These are phyloP conservation scores for Botrytis fabae DNA, from an alignment of 2,329 filamentous ascomycete species.

Conservation along the genomic window DNA sequence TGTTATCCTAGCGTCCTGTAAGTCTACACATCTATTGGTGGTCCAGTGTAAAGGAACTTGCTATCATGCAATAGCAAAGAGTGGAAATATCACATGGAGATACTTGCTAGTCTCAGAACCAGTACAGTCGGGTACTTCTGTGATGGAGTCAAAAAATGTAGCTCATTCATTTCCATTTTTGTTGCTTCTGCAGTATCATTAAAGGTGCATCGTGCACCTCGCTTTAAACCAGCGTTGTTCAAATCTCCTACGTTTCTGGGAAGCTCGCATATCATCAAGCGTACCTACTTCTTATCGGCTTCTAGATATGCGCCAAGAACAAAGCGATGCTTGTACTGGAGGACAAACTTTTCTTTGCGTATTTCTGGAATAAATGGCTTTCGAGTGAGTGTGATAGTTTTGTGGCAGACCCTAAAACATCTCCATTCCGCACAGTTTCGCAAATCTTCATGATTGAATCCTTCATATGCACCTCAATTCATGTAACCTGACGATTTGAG, in stretches of 20 bases:
- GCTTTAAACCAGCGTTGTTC: not conserved
- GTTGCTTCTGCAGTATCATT: not conserved
- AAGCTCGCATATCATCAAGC: not conserved
- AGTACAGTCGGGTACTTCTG: not conserved
- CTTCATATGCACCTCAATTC: not conserved
- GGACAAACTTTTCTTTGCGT: not conserved
- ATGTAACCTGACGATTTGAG: fast-evolving
- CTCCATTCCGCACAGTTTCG: not conserved
- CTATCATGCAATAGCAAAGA: not conserved
- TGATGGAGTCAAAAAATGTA: too few relatives aligned
- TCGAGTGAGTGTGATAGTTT: not conserved
- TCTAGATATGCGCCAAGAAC: not conserved
- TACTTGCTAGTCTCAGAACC: not conserved
- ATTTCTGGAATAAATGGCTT: not conserved
- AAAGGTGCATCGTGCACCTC: not conserved
- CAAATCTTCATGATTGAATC: too few relatives aligned
- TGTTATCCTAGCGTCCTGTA: not conserved
- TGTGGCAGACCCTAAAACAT: not conserved
- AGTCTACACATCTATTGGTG: too few relatives aligned
- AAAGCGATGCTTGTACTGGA: not conserved
- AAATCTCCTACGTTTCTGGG: not conserved
- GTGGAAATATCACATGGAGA: not conserved
- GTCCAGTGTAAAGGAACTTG: not conserved
- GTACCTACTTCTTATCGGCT: not conserved
- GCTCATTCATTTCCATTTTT: not conserved